These are phyloP conservation scores for Populus hybrid DNA, from an alignment of 441 rosid species.

Conservation along the genomic window DNA sequence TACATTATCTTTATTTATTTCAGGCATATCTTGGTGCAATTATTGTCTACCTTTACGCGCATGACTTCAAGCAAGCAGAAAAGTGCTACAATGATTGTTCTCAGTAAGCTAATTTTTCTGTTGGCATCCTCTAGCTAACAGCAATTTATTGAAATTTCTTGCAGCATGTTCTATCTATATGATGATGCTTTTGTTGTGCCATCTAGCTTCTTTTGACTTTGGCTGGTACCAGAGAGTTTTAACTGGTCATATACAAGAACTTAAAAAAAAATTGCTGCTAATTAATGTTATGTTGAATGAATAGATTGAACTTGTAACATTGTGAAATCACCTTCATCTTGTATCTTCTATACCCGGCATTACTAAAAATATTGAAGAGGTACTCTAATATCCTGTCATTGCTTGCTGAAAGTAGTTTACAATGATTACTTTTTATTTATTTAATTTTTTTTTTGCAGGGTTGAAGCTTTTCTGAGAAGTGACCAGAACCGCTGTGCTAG, in stretches of 20 bases:
- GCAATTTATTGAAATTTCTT: not conserved
- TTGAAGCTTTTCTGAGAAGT: constrained; percentile 78
- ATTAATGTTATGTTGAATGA: not conserved
- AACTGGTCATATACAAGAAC: not conserved
- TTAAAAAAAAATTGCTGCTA: not conserved
- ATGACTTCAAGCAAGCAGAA: constrained; percentile 85
- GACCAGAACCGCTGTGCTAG: constrained; percentile 79
- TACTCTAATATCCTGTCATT: not conserved
- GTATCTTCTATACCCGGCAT: not conserved
- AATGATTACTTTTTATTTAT: not conserved
- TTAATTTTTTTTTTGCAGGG: constrained; percentile 38
- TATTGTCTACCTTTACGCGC: constrained; percentile 76
- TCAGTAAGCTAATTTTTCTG: constrained; percentile 58
- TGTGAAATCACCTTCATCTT: constrained; percentile 4
- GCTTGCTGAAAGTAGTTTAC: not conserved
- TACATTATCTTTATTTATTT: constrained; percentile 21
- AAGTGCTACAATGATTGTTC: constrained; percentile 93
- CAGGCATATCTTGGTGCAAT: constrained; percentile 97
- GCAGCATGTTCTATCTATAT: not conserved
- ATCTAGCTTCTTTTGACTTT: not conserved
- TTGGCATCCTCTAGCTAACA: not conserved
- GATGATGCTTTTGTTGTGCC: not conserved
- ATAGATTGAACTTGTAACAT: not conserved
- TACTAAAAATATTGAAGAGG: not conserved
- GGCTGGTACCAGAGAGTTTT: too few relatives aligned